Evolutionary conservation across 164 flowering plant species (phyloP).

Genomic region (Vitis cinerea): DNA sequence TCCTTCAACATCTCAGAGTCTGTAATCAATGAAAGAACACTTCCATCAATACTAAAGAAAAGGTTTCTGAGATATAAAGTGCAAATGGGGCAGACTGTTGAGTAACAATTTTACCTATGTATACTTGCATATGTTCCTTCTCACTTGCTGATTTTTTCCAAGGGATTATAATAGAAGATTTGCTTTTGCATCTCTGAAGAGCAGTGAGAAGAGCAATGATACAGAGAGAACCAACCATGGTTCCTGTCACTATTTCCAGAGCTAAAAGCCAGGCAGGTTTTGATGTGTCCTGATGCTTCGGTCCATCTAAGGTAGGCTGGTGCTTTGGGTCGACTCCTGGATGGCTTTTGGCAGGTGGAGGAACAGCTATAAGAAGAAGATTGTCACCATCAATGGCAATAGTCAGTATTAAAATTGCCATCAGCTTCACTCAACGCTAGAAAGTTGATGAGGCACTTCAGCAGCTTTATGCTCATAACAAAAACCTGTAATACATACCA

Average conservation of each 20-base stretch:
- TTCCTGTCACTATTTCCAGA: constrained; percentile 77
- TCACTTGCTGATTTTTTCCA: constrained; percentile 75
- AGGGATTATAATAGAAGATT: constrained; percentile 58
- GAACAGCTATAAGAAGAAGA: constrained; percentile 28
- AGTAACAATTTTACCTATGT: constrained; percentile 44
- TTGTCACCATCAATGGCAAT: background rate
- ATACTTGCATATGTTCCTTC: constrained; percentile 53
- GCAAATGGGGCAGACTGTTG: background rate
- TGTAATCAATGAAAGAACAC: constrained; percentile 21
- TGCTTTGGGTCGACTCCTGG: constrained; percentile 30
- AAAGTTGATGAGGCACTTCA: background rate
- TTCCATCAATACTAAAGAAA: background rate
- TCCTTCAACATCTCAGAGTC: constrained; percentile 78
- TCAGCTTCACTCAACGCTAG: too few species aligned
- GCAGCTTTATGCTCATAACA: background rate
- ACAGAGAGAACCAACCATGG: constrained; percentile 53
- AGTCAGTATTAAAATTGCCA: background rate
- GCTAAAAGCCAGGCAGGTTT: constrained; percentile 79
- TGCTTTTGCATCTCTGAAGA: constrained; percentile 51
- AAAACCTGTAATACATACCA: constrained; percentile 41
- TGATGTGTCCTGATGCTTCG: constrained; percentile 42
- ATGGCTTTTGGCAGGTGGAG: constrained; percentile 38
- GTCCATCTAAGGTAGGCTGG: constrained; percentile 28
- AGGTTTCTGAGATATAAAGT: background rate
- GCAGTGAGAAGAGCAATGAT: constrained; percentile 53